These are phyloP conservation scores for Botrytis cinerea DNA, from an alignment of 2,329 filamentous ascomycete genomes.

Conservation along the genomic window DNA sequence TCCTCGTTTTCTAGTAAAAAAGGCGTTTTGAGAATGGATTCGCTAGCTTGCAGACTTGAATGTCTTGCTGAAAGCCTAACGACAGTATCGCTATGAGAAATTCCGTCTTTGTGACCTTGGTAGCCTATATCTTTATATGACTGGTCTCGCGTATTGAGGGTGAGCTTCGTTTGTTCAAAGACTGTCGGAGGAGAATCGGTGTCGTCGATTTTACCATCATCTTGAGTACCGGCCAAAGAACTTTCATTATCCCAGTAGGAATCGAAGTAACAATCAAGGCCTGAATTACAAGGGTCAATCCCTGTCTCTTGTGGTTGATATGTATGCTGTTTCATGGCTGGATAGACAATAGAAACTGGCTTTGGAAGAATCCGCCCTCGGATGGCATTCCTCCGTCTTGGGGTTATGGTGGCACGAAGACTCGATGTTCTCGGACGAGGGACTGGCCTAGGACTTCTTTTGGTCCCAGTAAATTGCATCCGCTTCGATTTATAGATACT, in stretches of 20 bases:
- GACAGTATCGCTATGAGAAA: conserved; percentile 14
- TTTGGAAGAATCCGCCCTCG: conserved; percentile 11
- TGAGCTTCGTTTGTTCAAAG: not conserved
- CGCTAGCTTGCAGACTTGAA: conserved; percentile 18
- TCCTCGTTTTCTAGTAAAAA: not conserved
- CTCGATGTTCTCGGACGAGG: conserved; percentile 14
- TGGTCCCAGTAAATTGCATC: not conserved
- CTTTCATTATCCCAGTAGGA: not conserved
- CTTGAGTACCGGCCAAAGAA: not conserved
- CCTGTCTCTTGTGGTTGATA: not conserved
- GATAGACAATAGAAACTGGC: not conserved
- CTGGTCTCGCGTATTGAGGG: not conserved
- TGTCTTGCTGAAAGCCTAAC: conserved; percentile 2
- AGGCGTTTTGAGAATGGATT: not conserved
- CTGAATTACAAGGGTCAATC: too few relatives aligned
- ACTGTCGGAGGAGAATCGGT: not conserved
- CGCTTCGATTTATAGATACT: conserved; percentile 16
- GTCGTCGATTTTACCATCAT: not conserved
- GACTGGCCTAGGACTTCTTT: not conserved
- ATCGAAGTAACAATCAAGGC: not conserved
- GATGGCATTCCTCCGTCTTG: conserved; percentile 17
- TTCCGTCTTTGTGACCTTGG: not conserved
- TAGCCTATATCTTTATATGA: not conserved
- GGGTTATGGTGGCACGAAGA: conserved; percentile 1
- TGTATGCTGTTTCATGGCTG: not conserved